A percentile compares a stretch with the other conserved stretches of the same genome.
These are phyloP conservation scores for Epichloe sp. DNA, from an alignment of 2,329 filamentous ascomycete species.

Conservation along the genomic window DNA sequence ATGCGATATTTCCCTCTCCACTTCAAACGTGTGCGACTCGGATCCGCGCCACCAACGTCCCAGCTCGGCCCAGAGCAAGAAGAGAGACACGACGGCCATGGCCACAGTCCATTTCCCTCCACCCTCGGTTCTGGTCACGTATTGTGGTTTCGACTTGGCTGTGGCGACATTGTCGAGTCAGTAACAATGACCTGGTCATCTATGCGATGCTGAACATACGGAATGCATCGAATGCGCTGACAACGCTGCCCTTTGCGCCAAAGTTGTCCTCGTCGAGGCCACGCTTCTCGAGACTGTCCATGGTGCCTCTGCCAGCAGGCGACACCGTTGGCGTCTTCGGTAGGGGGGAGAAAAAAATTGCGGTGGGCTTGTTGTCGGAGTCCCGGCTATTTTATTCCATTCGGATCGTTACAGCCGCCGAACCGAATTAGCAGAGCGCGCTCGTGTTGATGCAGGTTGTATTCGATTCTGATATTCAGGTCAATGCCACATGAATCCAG, in stretches of 20 bases:
- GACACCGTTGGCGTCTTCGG: not conserved
- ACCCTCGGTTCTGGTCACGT: conserved; percentile 68
- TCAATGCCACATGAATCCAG: not conserved
- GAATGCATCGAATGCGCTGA: conserved; percentile 93
- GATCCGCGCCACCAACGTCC: conserved; percentile 70
- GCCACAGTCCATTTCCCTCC: conserved; percentile 90
- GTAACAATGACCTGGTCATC: not conserved
- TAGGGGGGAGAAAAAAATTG: not conserved
- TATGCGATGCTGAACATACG: conserved; percentile 45
- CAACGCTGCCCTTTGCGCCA: conserved; percentile 55
- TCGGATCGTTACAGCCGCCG: not conserved
- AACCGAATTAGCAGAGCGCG: not conserved
- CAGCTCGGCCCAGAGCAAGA: conserved; percentile 69
- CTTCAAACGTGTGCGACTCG: conserved; percentile 81
- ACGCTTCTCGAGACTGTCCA: conserved; percentile 69
- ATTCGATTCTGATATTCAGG: too few relatives aligned
- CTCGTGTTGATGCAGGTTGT: not conserved
- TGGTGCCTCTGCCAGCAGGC: conserved; percentile 20
- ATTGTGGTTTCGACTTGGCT: conserved; percentile 95
- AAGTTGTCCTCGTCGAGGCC: conserved; percentile 64
- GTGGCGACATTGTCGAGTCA: conserved; percentile 3
- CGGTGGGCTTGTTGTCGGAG: not conserved
- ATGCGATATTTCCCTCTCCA: conserved; percentile 83
- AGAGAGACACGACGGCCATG: conserved; percentile 59
- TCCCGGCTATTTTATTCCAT: not conserved